Percentiles rank a stretch among this genome's conserved stretches.
These are phyloP conservation scores for Candida insectorum DNA, from an alignment of 805 yeast genomes.

Conservation along the genomic window DNA sequence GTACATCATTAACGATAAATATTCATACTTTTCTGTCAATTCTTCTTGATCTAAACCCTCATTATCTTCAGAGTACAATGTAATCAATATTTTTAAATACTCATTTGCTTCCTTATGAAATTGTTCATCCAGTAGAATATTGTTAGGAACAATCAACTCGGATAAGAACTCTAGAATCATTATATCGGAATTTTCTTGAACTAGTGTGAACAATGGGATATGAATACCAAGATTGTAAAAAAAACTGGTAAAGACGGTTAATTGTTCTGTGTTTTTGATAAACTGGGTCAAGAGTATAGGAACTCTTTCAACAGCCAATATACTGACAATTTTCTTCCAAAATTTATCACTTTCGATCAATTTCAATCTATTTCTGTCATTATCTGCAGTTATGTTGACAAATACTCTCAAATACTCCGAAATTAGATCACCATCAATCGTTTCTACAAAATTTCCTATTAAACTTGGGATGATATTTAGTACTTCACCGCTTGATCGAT, in stretches of 20 bases:
- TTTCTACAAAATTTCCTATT: constrained; percentile 1
- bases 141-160: constrained; percentile 13
- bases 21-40: constrained; percentile 10
- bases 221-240: constrained; percentile 11
- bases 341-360: constrained; percentile 12
- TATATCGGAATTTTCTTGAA: constrained; percentile 1
- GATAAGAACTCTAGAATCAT: constrained; percentile 10
- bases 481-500: constrained; percentile 10
- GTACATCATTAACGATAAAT: constrained; percentile 13
- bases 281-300: constrained; percentile 30
- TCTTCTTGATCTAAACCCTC: constrained; percentile 12
- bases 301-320: constrained; percentile 11
- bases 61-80: constrained; percentile 2
- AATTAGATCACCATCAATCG: constrained; percentile 3
- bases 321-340: constrained; percentile 15
- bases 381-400: constrained; percentile 35
- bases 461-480: constrained; percentile 2
- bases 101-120: constrained; percentile 5
- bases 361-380: constrained; percentile 19
- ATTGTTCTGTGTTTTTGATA: constrained; percentile 21
- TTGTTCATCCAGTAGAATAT: constrained; percentile 4
- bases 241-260: constrained; percentile 12
- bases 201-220: not conserved
- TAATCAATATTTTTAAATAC: constrained; percentile 5
- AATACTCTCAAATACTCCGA: constrained; percentile 25